Evolutionary conservation across 1,284 basidiomycete species (phyloP).

Genomic region (Thecaphora thlaspeos): DNA sequence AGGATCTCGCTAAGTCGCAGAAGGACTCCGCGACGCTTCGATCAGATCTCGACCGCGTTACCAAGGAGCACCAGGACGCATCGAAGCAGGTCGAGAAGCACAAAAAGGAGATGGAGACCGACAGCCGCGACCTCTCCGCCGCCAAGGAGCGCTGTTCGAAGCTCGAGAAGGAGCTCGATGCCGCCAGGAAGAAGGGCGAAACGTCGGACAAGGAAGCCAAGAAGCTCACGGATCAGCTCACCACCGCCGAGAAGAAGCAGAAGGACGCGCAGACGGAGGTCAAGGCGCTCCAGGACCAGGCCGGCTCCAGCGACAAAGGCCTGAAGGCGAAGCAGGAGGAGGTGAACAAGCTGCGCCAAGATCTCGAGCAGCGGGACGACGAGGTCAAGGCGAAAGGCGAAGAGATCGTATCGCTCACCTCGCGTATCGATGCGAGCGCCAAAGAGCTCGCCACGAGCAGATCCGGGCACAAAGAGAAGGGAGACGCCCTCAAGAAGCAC

Average conservation of each 20-base stretch:
- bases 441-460: not conserved
- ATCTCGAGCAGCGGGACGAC: constrained; percentile 9
- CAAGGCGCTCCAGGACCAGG: constrained; percentile 12
- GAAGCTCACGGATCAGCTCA: constrained; percentile 7
- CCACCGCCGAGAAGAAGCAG: constrained; percentile 13
- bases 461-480: constrained; percentile 1
- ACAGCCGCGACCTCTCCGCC: not conserved
- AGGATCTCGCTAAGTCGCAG: constrained; percentile 7
- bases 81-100: constrained; percentile 1
- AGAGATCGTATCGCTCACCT: constrained; percentile 1
- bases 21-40: constrained; percentile 3
- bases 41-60: constrained; percentile 5
- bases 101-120: not conserved
- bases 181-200: not conserved
- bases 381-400: constrained; percentile 11
- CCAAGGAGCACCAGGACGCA: not conserved
- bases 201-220: not conserved
- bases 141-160: not conserved
- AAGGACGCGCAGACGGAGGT: constrained; percentile 3
- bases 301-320: constrained; percentile 9
- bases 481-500: not conserved
- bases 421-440: not conserved
- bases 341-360: constrained; percentile 8
- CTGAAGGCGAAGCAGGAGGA: constrained; percentile 16
- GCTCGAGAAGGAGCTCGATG: not conserved